Evolutionary conservation across 306 rosid species (phyloP), one percentile per base, ranked within the genome.

Genomic region (Prunus salicina): DNA sequence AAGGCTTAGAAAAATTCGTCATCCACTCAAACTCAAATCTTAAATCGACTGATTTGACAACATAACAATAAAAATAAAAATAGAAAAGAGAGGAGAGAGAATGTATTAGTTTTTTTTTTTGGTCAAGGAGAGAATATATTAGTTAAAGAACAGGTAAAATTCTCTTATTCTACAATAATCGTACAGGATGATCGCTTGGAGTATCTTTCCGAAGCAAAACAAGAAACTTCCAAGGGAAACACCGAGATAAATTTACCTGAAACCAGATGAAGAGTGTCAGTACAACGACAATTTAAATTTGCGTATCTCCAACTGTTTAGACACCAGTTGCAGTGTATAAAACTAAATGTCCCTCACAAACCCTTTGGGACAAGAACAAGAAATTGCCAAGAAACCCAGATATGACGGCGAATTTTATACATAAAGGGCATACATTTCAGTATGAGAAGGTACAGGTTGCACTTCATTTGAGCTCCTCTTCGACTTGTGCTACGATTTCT

Each of bases 401-500:
- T 43, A 43, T 4, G 7, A 28, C 13, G 16, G 10, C 3, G 1
- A 47, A 49, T 50, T 16, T 24, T 46, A 32, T 60, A 34, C 32
- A 10, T 27, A 14, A 67, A 51, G n/a, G 38, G 71, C 80, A 47
- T 86, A 86, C 82, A 18, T 64, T 77, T 83, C 50, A 66, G 64
- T n/a, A 19, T 58, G 84, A 77, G 63, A 72, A 45, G 85, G 80
- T 65, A 73, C 25, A 57, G 53, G 68, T 27, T 76, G 87, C 32
- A 85, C 82, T 80, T 87, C 96, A 64, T 69, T 83, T 57, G 91
- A 87, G 79, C 87, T 86, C 88, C 80, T 91, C 82, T 82, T 95
- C 53, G 91, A 88, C 84, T 92, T 95, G 92, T 92, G 93, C 88
- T 92, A 92, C 49, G 97, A 92, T 84, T 92, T 95, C 91, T 89